A percentile compares a stretch with the other conserved stretches of the same genome.
Evolutionary conservation across 2,329 filamentous ascomycete genomes (phyloP).

Genomic region (Cyanodermella asteris): DNA sequence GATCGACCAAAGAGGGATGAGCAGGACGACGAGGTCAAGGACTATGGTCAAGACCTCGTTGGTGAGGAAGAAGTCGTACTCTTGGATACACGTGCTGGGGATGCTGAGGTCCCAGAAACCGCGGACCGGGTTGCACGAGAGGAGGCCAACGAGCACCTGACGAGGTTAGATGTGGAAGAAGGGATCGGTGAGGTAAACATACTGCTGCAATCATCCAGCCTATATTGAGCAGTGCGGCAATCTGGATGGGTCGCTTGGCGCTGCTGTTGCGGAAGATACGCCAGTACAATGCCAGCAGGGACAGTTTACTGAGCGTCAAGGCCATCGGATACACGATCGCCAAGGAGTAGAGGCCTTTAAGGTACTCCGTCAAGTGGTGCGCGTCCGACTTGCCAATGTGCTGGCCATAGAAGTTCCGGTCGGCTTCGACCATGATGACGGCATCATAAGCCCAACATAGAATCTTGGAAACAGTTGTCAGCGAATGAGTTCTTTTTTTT

Average conservation of each 20-base stretch:
- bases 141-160: too few relatives aligned
- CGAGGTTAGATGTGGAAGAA: too few relatives aligned
- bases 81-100: too few relatives aligned
- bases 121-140: too few relatives aligned
- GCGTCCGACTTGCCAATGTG: constrained; percentile 1
- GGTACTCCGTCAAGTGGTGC: neutral
- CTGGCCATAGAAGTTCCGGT: constrained; percentile 1
- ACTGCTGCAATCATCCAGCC: constrained; percentile 3
- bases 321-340: constrained; percentile 5
- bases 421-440: neutral
- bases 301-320: constrained; percentile 6
- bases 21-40: too few relatives aligned
- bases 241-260: constrained; percentile 3
- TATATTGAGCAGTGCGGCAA: constrained; percentile 2
- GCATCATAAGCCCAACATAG: neutral
- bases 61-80: too few relatives aligned
- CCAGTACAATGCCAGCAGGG: constrained; percentile 9
- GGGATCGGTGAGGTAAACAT: too few relatives aligned
- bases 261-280: constrained; percentile 7
- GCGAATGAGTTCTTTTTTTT: too few relatives aligned
- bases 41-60: too few relatives aligned
- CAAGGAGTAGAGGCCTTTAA: neutral
- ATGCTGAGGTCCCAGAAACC: too few relatives aligned
- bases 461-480: constrained; percentile 1
- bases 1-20: too few relatives aligned